Conservation (phyloP, 2,329 filamentous ascomycete species). For the Trichoderma koningii region DNA sequence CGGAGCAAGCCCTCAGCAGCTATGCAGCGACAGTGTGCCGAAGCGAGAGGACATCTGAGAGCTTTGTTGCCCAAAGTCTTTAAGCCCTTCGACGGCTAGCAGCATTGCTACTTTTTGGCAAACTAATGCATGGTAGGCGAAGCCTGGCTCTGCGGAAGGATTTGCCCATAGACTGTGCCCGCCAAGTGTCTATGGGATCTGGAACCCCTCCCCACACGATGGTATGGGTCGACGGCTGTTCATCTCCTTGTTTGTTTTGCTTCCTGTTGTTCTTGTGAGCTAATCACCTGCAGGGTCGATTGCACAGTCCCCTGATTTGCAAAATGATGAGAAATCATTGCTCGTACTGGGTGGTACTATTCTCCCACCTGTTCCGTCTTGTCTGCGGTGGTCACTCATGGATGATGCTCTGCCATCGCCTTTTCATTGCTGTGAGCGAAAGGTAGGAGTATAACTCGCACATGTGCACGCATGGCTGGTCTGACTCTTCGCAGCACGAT, state of each 20-base stretch:
- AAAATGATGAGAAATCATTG: not conserved
- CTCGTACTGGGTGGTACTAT: too few species aligned
- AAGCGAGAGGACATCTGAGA: not conserved
- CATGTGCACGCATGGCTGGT: not conserved
- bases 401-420: not conserved
- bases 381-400: not conserved
- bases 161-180: not conserved
- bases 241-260: not conserved
- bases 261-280: not conserved
- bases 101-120: not conserved
- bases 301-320: not conserved
- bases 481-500: not conserved
- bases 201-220: not conserved
- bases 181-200: conserved; percentile 1
- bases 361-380: not conserved
- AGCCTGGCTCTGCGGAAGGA: not conserved
- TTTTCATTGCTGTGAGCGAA: not conserved
- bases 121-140: conserved; percentile 4
- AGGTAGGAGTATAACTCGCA: too few species aligned
- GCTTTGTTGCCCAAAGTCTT: not conserved
- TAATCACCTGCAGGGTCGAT: not conserved
- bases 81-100: not conserved
- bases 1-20: not conserved
- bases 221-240: not conserved
- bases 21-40: not conserved